Evolutionary conservation across 164 flowering plant genomes (phyloP).

Genomic region (Warburgia ugandensis): DNA sequence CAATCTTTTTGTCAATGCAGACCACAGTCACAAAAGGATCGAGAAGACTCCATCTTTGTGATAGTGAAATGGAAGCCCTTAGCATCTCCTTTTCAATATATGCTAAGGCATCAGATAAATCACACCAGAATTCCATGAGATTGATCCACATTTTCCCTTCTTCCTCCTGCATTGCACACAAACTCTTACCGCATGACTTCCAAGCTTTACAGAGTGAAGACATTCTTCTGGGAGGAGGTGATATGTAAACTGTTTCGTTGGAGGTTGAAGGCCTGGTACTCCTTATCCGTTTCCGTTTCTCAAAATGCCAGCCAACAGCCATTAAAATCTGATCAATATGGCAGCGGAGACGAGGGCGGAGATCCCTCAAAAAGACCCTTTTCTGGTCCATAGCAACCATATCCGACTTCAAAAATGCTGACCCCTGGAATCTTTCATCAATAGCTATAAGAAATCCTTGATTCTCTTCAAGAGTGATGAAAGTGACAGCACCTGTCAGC

Average conservation of each 20-base stretch:
- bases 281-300: conserved; percentile 34
- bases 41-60: conserved; percentile 54
- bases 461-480: conserved; percentile 9
- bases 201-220: conserved; percentile 50
- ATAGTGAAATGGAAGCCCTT: conserved; percentile 25
- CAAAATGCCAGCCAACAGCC: conserved; percentile 50
- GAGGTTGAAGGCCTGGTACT: conserved; percentile 27
- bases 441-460: conserved; percentile 15
- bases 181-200: conserved; percentile 42
- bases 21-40: conserved; percentile 79
- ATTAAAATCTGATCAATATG: conserved; percentile 31
- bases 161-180: conserved; percentile 22
- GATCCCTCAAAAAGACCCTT: conserved; percentile 32
- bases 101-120: conserved; percentile 36
- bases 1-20: conserved; percentile 49
- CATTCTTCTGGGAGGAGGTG: conserved; percentile 36
- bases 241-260: conserved; percentile 35
- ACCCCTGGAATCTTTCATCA: conserved; percentile 19
- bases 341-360: conserved; percentile 45
- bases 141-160: conserved; percentile 45
- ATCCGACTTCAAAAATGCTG: conserved; percentile 21
- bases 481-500: conserved; percentile 27
- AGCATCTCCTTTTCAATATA: conserved; percentile 41
- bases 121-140: conserved; percentile 43
- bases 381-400: conserved; percentile 10